Percentiles rank a stretch among this genome's conserved stretches.
Evolutionary conservation across 1,284 basidiomycete genomes (phyloP).

Genomic region (Ustilago curta): DNA sequence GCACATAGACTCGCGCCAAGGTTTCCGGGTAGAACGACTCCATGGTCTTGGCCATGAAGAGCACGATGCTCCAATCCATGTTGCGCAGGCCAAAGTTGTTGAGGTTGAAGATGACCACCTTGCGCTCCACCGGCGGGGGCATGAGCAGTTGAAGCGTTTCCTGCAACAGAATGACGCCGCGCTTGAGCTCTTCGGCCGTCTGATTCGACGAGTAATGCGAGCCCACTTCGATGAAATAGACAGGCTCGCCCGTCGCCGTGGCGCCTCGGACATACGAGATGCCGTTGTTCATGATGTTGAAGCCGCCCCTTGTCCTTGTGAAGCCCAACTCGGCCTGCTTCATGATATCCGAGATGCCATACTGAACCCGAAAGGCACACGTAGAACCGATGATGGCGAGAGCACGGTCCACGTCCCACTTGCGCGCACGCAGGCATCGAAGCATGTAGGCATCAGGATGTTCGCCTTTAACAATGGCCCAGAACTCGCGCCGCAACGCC

Average conservation of each 20-base stretch:
- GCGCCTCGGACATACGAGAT: slow-evolving; percentile 61
- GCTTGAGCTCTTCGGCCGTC: slow-evolving; percentile 63
- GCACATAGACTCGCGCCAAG: slow-evolving; percentile 61
- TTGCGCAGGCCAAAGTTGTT: slow-evolving; percentile 64
- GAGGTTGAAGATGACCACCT: slow-evolving; percentile 66
- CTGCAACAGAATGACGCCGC: slow-evolving; percentile 57
- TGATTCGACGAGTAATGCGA: slow-evolving; percentile 62
- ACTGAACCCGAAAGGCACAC: slow-evolving; percentile 47
- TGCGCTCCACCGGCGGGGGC: slow-evolving; percentile 63
- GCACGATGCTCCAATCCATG: slow-evolving; percentile 65
- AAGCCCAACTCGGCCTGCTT: slow-evolving; percentile 55
- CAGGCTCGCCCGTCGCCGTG: slow-evolving; percentile 53
- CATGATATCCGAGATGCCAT: slow-evolving; percentile 55
- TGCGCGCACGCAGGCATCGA: slow-evolving; percentile 69
- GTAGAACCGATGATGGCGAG: slow-evolving; percentile 61
- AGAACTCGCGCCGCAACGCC: slow-evolving; percentile 57
- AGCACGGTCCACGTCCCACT: slow-evolving; percentile 61
- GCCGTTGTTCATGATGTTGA: slow-evolving; percentile 61
- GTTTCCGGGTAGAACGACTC: slow-evolving; percentile 64
- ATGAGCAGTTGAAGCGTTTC: slow-evolving; percentile 57
- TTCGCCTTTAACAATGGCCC: slow-evolving; percentile 64
- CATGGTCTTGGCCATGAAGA: slow-evolving; percentile 67
- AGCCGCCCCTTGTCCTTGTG: slow-evolving; percentile 54
- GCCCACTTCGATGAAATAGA: slow-evolving; percentile 65
- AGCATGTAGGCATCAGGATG: slow-evolving; percentile 67